Evolutionary conservation across 2,329 filamentous ascomycete genomes (phyloP).

Genomic region (Cladophialophora immunda): DNA sequence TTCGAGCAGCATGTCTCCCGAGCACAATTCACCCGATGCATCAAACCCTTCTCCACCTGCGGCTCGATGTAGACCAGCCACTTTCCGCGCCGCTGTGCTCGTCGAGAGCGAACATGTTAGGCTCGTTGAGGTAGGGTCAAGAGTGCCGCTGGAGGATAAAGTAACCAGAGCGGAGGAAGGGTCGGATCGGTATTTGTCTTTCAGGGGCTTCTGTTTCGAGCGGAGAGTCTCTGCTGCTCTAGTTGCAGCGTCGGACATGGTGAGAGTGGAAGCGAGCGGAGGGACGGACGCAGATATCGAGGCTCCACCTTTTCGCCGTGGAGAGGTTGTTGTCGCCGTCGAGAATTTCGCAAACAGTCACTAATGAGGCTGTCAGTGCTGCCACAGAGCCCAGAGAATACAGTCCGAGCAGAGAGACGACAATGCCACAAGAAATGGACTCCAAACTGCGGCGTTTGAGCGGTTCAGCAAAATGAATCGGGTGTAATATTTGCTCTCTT

Average conservation of each 20-base stretch:
- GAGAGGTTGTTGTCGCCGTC: background rate
- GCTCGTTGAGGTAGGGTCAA: conserved; percentile 51
- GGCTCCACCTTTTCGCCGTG: background rate
- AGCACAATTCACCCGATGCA: conserved; percentile 57
- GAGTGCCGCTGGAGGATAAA: conserved; percentile 54
- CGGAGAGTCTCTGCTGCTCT: conserved; percentile 48
- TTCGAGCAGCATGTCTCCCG: conserved; percentile 60
- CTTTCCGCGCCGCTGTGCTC: conserved; percentile 51
- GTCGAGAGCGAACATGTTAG: conserved; percentile 60
- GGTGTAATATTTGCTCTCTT: conserved; percentile 4
- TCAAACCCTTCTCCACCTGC: conserved; percentile 57
- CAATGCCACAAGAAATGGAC: background rate
- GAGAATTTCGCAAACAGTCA: background rate
- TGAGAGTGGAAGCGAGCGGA: conserved; percentile 7
- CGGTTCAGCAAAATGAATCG: background rate
- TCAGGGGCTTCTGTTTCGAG: conserved; percentile 59
- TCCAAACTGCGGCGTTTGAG: background rate
- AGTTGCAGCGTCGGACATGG: conserved; percentile 35
- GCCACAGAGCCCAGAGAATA: background rate
- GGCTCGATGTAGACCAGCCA: conserved; percentile 58
- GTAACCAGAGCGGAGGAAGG: conserved; percentile 57
- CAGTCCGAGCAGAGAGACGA: background rate
- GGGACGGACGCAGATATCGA: background rate
- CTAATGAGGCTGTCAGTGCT: background rate
- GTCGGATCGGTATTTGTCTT: conserved; percentile 55